phyloP scores from a whole-genome alignment of 2,329 filamentous ascomycete species.

The Stylonectria norvegica region DNA sequence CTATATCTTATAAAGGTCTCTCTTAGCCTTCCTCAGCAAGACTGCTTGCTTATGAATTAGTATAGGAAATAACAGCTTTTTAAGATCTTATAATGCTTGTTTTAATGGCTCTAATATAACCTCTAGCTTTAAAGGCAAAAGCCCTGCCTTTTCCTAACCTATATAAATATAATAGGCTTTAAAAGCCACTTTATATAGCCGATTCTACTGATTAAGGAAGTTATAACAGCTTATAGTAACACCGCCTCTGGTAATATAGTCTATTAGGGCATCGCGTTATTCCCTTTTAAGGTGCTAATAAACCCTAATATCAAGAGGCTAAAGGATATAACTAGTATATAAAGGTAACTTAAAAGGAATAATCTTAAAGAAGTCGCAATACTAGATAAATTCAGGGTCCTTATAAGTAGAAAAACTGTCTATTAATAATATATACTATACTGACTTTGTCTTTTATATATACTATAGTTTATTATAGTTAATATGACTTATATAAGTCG shows the following conservation, averaged over 20 bases:
- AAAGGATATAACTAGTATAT: background rate
- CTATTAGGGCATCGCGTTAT: background rate
- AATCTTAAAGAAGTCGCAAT: background rate
- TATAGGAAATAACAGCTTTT: background rate
- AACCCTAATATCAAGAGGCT: background rate
- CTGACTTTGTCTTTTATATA: background rate
- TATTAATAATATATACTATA: background rate
- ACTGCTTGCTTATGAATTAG: background rate
- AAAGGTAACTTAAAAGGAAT: background rate
- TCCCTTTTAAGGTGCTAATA: background rate
- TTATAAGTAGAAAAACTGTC: background rate
- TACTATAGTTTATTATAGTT: background rate
- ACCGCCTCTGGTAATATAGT: background rate
- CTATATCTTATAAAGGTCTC: background rate
- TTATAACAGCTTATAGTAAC: background rate
- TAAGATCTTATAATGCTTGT: background rate
- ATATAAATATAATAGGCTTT: background rate
- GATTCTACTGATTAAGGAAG: background rate
- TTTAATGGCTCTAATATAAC: background rate
- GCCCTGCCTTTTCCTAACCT: background rate
- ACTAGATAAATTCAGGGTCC: background rate
- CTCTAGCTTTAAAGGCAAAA: background rate
- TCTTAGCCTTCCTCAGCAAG: background rate
- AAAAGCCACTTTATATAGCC: background rate
- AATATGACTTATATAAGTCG: background rate